Conservation (phyloP, 768 basidiomycete genomes). For the Terana coerulea region DNA sequence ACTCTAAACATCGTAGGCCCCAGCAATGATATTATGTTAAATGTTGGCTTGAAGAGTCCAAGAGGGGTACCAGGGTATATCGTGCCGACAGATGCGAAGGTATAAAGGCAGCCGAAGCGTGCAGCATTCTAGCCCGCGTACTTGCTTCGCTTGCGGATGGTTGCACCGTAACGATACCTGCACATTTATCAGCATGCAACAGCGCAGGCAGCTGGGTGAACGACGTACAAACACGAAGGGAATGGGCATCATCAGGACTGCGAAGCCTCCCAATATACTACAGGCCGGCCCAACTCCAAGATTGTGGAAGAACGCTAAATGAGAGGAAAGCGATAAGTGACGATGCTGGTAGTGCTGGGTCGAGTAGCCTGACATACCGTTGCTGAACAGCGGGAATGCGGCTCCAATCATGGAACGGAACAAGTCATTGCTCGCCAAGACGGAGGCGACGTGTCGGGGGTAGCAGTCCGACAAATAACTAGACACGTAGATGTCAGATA, state of each 20-base stretch:
- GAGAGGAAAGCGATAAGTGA: not conserved
- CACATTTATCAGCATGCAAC: not conserved
- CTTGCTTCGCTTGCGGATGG: constrained; percentile 10
- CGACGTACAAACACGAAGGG: constrained; percentile 11
- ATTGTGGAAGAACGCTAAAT: constrained; percentile 14
- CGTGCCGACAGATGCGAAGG: no score
- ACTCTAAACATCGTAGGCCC: no score
- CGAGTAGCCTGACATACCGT: constrained; percentile 8
- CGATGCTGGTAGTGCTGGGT: not conserved
- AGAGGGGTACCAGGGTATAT: no score
- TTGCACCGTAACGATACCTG: constrained; percentile 11
- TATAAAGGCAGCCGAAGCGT: no score
- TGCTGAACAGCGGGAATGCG: constrained; percentile 13
- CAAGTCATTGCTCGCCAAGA: constrained; percentile 32
- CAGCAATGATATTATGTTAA: no score
- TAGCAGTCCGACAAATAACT: constrained; percentile 32
- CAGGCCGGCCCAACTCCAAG: constrained; percentile 15
- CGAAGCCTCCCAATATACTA: constrained; percentile 8
- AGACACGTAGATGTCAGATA: constrained; percentile 7
- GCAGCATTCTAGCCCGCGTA: constrained; percentile 7
- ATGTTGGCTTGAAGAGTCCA: no score
- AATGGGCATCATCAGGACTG: constrained; percentile 10
- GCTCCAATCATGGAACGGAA: constrained; percentile 27
- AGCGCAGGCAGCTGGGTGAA: no score
- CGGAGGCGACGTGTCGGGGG: constrained; percentile 28